Evolutionary conservation across 805 yeast genomes (phyloP).

Genomic region (Yarrowia porcina): DNA sequence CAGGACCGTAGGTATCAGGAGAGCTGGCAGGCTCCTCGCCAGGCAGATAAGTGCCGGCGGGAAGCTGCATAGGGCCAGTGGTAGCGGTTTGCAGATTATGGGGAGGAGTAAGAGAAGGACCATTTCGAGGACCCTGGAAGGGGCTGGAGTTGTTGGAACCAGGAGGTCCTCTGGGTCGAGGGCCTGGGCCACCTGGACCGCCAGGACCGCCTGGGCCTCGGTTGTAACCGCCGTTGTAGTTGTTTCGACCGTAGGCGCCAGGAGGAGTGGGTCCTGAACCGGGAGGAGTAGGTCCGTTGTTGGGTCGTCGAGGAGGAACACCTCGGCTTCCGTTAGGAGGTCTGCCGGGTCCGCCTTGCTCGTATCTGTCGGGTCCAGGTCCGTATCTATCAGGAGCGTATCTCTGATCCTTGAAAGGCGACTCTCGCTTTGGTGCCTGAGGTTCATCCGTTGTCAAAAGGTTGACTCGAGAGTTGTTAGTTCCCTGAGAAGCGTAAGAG

Average conservation of each 20-base stretch:
- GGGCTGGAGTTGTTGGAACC: slow-evolving; percentile 12
- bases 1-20: slow-evolving; percentile 33
- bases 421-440: background rate
- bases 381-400: slow-evolving; percentile 6
- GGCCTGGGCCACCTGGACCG: too few species aligned
- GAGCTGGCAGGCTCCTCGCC: slow-evolving; percentile 27
- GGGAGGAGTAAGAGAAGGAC: background rate
- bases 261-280: background rate
- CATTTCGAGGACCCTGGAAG: slow-evolving; percentile 2
- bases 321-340: slow-evolving; percentile 16
- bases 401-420: slow-evolving; percentile 15
- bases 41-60: slow-evolving; percentile 14
- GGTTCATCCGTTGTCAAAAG: slow-evolving; percentile 7
- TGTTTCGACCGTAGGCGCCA: slow-evolving; percentile 6
- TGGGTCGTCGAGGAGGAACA: slow-evolving; percentile 4
- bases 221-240: background rate
- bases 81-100: background rate
- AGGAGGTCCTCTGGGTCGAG: slow-evolving; percentile 19
- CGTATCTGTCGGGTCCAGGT: background rate
- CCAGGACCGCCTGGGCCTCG: too few species aligned
- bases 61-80: slow-evolving; percentile 15
- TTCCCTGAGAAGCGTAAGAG: slow-evolving; percentile 6
- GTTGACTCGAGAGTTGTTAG: slow-evolving; percentile 13
- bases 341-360: slow-evolving; percentile 11
- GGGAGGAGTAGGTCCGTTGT: slow-evolving; percentile 7